A percentile compares a stretch with the other conserved stretches of the same genome.
phyloP scores from a whole-genome alignment of 495 filamentous ascomycete genomes.

The Penicillium egyptiacum region DNA sequence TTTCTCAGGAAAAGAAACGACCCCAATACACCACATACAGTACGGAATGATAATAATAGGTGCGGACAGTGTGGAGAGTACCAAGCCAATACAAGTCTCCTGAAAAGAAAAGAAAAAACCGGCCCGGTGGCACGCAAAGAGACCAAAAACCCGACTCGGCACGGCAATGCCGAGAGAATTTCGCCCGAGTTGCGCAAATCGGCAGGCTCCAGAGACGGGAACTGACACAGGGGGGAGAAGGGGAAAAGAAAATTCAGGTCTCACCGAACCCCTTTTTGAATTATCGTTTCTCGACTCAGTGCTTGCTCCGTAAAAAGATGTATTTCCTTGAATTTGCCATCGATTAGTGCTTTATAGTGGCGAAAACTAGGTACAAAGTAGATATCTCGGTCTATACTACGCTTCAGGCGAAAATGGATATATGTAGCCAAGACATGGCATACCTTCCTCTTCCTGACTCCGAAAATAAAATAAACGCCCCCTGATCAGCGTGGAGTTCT shows the following conservation, averaged over 20 bases:
- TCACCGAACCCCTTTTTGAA: slow-evolving; percentile 21
- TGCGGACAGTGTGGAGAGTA: background rate
- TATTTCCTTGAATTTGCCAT: slow-evolving; percentile 2
- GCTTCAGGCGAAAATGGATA: background rate
- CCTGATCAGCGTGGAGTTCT: slow-evolving; percentile 26
- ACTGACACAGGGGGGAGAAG: background rate
- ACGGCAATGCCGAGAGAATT: slow-evolving; percentile 15
- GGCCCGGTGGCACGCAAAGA: background rate
- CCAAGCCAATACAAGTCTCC: background rate
- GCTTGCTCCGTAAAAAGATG: slow-evolving; percentile 24
- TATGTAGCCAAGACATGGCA: slow-evolving; percentile 5
- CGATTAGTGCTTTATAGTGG: background rate
- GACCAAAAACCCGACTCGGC: slow-evolving; percentile 23
- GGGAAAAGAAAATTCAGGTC: background rate
- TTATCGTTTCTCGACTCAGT: slow-evolving; percentile 17
- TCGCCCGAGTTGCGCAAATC: slow-evolving; percentile 10
- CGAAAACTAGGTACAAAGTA: background rate
- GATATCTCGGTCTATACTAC: background rate
- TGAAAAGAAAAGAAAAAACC: background rate
- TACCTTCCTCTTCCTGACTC: slow-evolving; percentile 4
- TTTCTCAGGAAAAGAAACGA: background rate
- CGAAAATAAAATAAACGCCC: slow-evolving; percentile 10
- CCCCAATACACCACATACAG: background rate
- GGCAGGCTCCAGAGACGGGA: slow-evolving; percentile 4
- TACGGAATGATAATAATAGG: background rate